Evolutionary conservation across 1,139 yeast species (phyloP).

Genomic region (Hansenula sp.): DNA sequence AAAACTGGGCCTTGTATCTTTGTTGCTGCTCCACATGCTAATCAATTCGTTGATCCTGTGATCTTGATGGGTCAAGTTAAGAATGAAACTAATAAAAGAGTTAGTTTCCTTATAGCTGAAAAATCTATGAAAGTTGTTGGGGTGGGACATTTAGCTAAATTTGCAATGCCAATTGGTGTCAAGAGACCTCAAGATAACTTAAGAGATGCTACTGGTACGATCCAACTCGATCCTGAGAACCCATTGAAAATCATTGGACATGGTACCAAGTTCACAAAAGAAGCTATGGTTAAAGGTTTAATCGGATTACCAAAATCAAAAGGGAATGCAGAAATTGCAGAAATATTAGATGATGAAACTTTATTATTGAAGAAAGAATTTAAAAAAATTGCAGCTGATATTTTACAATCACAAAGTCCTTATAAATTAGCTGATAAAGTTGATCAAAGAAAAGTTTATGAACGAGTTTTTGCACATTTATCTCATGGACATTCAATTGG

Average conservation of each 20-base stretch:
- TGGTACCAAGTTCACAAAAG: slow-evolving; percentile 63
- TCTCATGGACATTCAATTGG: slow-evolving; percentile 81
- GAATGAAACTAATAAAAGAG: slow-evolving; percentile 64
- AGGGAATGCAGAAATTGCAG: slow-evolving; percentile 72
- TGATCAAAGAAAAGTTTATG: slow-evolving; percentile 79
- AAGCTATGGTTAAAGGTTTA: slow-evolving; percentile 64
- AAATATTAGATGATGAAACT: slow-evolving; percentile 72
- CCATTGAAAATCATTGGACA: slow-evolving; percentile 54
- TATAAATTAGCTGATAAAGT: slow-evolving; percentile 78
- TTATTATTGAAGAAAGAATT: slow-evolving; percentile 69
- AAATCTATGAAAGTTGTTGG: slow-evolving; percentile 63
- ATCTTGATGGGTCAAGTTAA: slow-evolving; percentile 79
- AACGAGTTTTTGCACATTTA: slow-evolving; percentile 76
- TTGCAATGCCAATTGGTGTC: slow-evolving; percentile 84
- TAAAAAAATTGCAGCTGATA: slow-evolving; percentile 39
- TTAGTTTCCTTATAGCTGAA: slow-evolving; percentile 85
- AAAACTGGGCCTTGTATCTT: slow-evolving; percentile 81
- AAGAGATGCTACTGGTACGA: slow-evolving; percentile 54
- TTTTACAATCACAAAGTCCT: slow-evolving; percentile 28
- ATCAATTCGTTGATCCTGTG: slow-evolving; percentile 92
- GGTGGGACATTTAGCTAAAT: slow-evolving; percentile 72
- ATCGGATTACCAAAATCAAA: slow-evolving; percentile 74
- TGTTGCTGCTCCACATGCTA: slow-evolving; percentile 97
- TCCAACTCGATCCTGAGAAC: slow-evolving; percentile 42
- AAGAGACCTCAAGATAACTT: slow-evolving; percentile 87